Evolutionary conservation across 2,329 filamentous ascomycete genomes (phyloP), one percentile per base, ranked within the genome.

Genomic region (Verticillium isaacii): DNA sequence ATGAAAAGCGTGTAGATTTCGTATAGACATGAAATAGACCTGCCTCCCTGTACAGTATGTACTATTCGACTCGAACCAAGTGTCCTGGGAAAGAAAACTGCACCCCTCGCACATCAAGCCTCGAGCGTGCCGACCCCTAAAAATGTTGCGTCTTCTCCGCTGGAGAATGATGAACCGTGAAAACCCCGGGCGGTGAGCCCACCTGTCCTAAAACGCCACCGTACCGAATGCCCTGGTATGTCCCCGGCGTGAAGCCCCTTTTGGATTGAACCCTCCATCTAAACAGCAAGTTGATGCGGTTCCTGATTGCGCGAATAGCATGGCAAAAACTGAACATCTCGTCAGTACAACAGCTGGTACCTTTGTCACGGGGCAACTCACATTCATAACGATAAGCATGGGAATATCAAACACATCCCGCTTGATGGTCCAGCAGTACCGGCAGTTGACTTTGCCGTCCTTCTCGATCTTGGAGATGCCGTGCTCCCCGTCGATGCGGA

Each of bases 381-480:
- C 95, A 79, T 97, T 97, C 81, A 98, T 94, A 71, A 97, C 91
- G 75, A 98, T 96, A 79, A 98, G 83, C 92, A 97, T 97, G 25
- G 95, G 95, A 75, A 98, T 97, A 78, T 98, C 94, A 78, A 98
- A 98, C 50, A 95, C 92, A 75, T 99, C 95, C 66, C 94, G 85
- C 79, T 97, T 97, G 65, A 98, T 93, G 66, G 92, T 94, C 93
- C 94, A 98, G 79, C 92, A 96, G 77, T 96, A 97, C 70, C 91
- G 93, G 79, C 93, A 97, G 73, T 96, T 91, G 62, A 98, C 90
- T 76, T 95, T 93, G 60, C 93, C 94, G 70, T 96, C 93, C 72
- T 87, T 90, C 71, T 91, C 92, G 15, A 97, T 84, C 70, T 88
- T 86, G 60, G 90, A 90, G 75, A 96, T 94, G 11, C 91, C 93